phyloP scores from a whole-genome alignment of 2,329 filamentous ascomycete species.

The Curvularia lunata region DNA sequence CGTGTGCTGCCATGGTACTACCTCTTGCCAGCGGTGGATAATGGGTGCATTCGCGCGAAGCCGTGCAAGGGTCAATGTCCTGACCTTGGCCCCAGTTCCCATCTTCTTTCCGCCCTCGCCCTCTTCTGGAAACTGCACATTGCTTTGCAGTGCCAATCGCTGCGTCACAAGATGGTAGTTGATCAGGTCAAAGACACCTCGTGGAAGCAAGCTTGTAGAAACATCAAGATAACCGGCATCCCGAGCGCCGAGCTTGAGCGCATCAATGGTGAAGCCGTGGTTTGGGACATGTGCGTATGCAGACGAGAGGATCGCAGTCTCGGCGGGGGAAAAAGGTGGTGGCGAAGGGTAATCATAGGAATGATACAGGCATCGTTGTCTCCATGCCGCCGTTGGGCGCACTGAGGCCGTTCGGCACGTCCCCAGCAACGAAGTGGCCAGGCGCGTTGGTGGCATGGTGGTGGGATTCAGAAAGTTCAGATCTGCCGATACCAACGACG shows the following conservation, averaged over 20 bases:
- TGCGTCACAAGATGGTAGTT: conserved; percentile 75
- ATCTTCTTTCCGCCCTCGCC: conserved; percentile 44
- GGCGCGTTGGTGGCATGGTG: conserved; percentile 41
- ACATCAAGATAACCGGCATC: conserved; percentile 88
- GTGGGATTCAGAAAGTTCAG: conserved; percentile 17
- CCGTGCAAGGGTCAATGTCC: conserved; percentile 75
- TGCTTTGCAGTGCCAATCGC: conserved; percentile 63
- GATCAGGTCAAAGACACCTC: conserved; percentile 81
- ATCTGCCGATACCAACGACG: conserved; percentile 25
- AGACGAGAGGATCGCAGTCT: conserved; percentile 80
- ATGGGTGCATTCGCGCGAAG: conserved; percentile 76
- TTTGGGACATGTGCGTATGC: conserved; percentile 78
- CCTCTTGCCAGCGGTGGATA: conserved; percentile 84
- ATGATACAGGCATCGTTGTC: conserved; percentile 40
- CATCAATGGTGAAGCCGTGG: conserved; percentile 78
- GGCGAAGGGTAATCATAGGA: conserved; percentile 51
- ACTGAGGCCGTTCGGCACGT: conserved; percentile 32
- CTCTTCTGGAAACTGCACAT: conserved; percentile 53
- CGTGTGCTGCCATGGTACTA: conserved; percentile 52
- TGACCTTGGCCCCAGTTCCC: conserved; percentile 69
- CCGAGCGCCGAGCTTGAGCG: conserved; percentile 78
- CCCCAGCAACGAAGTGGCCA: conserved; percentile 32
- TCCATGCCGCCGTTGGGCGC: conserved; percentile 21
- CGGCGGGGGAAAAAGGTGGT: conserved; percentile 69
- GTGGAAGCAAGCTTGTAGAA: conserved; percentile 79